Evolutionary conservation across 345 rosid species (phyloP), one percentile per base, ranked within the genome.

Genomic region (Citrus hindsii): DNA sequence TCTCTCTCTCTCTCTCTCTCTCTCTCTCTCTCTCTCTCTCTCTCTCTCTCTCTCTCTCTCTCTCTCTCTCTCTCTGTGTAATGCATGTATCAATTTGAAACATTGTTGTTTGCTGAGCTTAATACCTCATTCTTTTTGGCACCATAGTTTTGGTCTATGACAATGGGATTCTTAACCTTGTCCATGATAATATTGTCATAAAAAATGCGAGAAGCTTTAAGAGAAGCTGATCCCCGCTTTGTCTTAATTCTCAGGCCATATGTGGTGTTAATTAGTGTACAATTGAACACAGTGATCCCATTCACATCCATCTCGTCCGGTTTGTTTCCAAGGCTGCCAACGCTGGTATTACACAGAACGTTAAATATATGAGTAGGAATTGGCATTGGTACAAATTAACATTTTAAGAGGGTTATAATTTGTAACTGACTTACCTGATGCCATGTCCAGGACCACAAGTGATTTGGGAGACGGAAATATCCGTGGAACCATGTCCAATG

Each of bases 381-480:
- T 46, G 51, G 14, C 18, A 46, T 46, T 46, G 51, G 51, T 13
- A 13, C 18, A 46, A 46, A 13, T 46, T 46, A 46, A 13, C 51
- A 13, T 46, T 46, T 46, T 46, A 46, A 4, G 51, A 13, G 51
- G 14, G 18, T 3, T 13, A 3, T 46, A 46, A 46, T 3, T 42
- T 10, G 3, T 37, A 25, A 16, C 18, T 60, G 5, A 56, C 13
- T n/a, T 67, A 83, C 89, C 87, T 89, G 40, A 89, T 70, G 9
- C 92, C 90, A 21, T 89, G 92, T 24, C 89, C 92, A 0, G 89
- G 90, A 30, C 92, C 89, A 37, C 92, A 89, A 4, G 30, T 18
- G 58, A 89, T 37, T 1, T 71, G n/a, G n/a, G 55, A 40, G 68
- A 85, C 59, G 59, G 37, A 18, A 53, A 80, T 21, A 48, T 81